Evolutionary conservation across 352 stramenopile genomes (phyloP).

Genomic region (Phytophthora idaei): DNA sequence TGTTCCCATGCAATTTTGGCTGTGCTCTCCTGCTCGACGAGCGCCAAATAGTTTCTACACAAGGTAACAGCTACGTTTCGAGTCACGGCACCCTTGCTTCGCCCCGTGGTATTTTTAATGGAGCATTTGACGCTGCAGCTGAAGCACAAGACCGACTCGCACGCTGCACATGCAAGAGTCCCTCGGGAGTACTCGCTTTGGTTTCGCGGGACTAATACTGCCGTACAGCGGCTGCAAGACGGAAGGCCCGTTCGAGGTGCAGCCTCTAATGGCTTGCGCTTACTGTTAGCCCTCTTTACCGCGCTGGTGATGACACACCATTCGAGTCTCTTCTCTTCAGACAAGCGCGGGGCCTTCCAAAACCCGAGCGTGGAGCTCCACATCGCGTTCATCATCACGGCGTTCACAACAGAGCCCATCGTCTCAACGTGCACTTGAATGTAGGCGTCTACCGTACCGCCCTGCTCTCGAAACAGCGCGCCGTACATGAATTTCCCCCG

Average conservation of each 20-base stretch:
- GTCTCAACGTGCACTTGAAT: conserved; percentile 30
- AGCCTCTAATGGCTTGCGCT: not conserved
- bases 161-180: conserved; percentile 10
- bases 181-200: not conserved
- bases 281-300: conserved; percentile 7
- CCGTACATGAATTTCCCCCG: conserved; percentile 32
- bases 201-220: conserved; percentile 2
- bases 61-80: conserved; percentile 11
- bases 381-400: conserved; percentile 20
- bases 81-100: conserved; percentile 12
- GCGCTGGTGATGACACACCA: conserved; percentile 26
- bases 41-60: conserved; percentile 11
- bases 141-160: conserved; percentile 8
- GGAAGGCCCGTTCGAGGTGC: not conserved
- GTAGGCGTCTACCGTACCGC: conserved; percentile 30
- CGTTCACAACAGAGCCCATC: conserved; percentile 11
- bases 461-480: conserved; percentile 21
- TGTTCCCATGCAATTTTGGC: conserved; percentile 23
- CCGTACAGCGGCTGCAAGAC: conserved; percentile 10
- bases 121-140: conserved; percentile 20
- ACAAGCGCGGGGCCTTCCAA: conserved; percentile 16
- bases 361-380: conserved; percentile 21
- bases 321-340: conserved; percentile 30
- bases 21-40: conserved; percentile 5
- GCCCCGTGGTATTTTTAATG: conserved; percentile 13